phyloP scores from a whole-genome alignment of 495 filamentous ascomycete genomes.

The Friedmanniomyces simplex region DNA sequence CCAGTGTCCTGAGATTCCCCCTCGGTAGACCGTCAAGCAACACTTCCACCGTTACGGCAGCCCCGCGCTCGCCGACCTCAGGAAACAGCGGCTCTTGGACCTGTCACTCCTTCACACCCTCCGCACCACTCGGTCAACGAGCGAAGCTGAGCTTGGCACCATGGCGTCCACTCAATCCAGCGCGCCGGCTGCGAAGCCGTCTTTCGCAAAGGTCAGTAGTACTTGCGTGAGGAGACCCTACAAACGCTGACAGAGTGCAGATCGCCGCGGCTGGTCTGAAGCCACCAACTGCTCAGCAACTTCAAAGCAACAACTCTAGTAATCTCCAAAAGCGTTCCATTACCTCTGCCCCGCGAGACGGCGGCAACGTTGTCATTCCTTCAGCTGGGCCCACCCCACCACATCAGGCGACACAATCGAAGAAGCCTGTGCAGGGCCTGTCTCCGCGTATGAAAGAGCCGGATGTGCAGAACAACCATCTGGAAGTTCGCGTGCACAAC shows the following conservation, averaged over 20 bases:
- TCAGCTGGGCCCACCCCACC: not conserved
- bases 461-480: not conserved
- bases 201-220: constrained; percentile 43
- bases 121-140: not conserved
- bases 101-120: constrained; percentile 4
- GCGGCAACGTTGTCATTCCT: constrained; percentile 1
- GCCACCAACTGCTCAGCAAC: constrained; percentile 1
- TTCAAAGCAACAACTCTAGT: not conserved
- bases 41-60: constrained; percentile 17
- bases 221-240: not conserved
- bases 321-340: not conserved
- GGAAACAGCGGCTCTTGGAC: constrained; percentile 21
- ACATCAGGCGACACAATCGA: not conserved
- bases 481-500: constrained; percentile 5
- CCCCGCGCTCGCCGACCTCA: constrained; percentile 13
- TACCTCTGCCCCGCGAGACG: constrained; percentile 6
- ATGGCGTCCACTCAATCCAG: constrained; percentile 10
- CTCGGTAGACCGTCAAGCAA: constrained; percentile 15
- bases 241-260: not conserved
- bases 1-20: constrained; percentile 29
- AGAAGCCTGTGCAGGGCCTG: not conserved
- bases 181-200: constrained; percentile 26
- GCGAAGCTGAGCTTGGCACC: not conserved
- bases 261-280: constrained; percentile 17
- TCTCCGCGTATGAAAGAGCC: constrained; percentile 2